A percentile compares a stretch with the other conserved stretches of the same genome.
Evolutionary conservation across 371 early-diverging fungal genomes (phyloP).

Genomic region (Lichtheimia ornata): DNA sequence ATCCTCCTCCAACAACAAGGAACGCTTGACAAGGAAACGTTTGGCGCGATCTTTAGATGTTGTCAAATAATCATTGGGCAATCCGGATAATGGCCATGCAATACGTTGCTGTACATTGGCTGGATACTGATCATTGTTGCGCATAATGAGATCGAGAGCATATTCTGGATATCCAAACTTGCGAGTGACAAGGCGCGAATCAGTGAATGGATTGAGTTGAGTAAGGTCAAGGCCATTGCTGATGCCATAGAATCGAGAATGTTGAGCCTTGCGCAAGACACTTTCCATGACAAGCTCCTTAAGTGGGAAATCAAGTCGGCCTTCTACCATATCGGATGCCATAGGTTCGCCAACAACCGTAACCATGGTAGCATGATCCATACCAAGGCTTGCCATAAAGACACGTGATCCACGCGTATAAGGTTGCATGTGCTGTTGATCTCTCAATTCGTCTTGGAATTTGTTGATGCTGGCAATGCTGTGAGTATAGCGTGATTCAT

Average conservation of each 20-base stretch:
- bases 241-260: slow-evolving; percentile 59
- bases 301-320: slow-evolving; percentile 56
- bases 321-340: slow-evolving; percentile 65
- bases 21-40: slow-evolving; percentile 50
- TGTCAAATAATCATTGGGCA: slow-evolving; percentile 34
- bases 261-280: slow-evolving; percentile 49
- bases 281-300: slow-evolving; percentile 64
- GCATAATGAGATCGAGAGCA: slow-evolving; percentile 24
- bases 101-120: not conserved
- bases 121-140: slow-evolving; percentile 5
- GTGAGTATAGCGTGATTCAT: slow-evolving; percentile 63
- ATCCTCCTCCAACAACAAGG: slow-evolving; percentile 43
- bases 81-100: slow-evolving; percentile 23
- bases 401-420: slow-evolving; percentile 55
- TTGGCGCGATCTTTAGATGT: slow-evolving; percentile 57
- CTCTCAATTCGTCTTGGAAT: slow-evolving; percentile 35
- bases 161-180: slow-evolving; percentile 46
- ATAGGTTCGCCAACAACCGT: slow-evolving; percentile 63
- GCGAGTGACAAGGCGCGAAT: slow-evolving; percentile 30
- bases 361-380: slow-evolving; percentile 57
- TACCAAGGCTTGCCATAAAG: slow-evolving; percentile 60
- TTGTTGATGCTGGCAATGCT: slow-evolving; percentile 50
- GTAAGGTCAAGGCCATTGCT: slow-evolving; percentile 63
- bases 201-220: slow-evolving; percentile 56
- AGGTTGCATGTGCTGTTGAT: slow-evolving; percentile 12